Evolutionary conservation across 2,329 filamentous ascomycete species (phyloP).

Genomic region (Cercospora zeina): DNA sequence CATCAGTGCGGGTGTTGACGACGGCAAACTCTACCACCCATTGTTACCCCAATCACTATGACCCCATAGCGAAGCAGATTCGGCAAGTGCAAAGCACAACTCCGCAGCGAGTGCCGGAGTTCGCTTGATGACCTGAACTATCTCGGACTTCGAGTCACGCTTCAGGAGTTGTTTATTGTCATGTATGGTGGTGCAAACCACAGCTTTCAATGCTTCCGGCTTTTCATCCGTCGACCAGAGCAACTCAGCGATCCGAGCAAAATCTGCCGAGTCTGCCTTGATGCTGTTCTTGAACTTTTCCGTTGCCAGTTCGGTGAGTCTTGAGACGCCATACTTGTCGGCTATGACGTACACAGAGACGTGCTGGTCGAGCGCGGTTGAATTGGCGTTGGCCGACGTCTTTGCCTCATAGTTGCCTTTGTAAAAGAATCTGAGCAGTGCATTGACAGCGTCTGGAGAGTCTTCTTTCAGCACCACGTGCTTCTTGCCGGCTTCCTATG

Average conservation of each 20-base stretch:
- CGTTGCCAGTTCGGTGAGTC: not conserved
- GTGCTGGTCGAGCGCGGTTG: not conserved
- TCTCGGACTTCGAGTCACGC: not conserved
- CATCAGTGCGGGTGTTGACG: no score
- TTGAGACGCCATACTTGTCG: conserved; percentile 15
- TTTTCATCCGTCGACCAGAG: not conserved
- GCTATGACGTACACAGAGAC: conserved; percentile 10
- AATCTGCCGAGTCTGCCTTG: not conserved
- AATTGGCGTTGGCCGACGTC: no score
- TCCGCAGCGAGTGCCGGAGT: not conserved
- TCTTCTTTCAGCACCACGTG: not conserved
- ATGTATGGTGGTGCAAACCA: not conserved
- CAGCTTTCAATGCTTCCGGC: not conserved
- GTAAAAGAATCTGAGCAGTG: conserved; percentile 4
- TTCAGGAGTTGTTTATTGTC: not conserved
- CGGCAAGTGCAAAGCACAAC: not conserved
- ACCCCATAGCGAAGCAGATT: no score
- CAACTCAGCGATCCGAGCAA: not conserved
- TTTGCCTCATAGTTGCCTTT: conserved; percentile 3
- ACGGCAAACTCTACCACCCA: no score
- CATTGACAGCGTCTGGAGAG: not conserved
- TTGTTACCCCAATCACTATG: no score
- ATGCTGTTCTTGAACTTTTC: not conserved
- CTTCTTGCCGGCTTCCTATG: not conserved
- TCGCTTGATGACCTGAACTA: not conserved